Evolutionary conservation across 2,329 filamentous ascomycete species (phyloP).

Genomic region (Hypoxylon sp.): DNA sequence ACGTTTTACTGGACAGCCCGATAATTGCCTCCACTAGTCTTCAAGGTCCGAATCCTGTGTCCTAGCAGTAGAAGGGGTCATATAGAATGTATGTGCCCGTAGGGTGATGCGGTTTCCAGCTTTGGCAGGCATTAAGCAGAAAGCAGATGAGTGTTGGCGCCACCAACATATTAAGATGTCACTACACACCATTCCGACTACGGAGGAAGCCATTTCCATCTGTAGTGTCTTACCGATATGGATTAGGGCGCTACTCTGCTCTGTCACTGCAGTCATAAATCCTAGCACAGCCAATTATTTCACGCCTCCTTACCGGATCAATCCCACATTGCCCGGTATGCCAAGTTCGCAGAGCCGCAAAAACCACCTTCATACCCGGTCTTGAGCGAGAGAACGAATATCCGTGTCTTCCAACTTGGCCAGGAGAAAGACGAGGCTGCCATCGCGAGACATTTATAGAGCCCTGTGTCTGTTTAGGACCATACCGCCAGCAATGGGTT

Average conservation of each 20-base stretch:
- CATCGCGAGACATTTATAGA: neutral
- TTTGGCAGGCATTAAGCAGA: neutral
- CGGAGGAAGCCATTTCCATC: constrained; percentile 4
- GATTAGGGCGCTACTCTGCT: neutral
- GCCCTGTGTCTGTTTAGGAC: neutral
- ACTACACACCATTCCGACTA: constrained; percentile 10
- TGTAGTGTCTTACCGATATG: neutral
- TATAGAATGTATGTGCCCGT: neutral
- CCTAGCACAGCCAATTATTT: neutral
- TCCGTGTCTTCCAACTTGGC: neutral
- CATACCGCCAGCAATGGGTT: neutral
- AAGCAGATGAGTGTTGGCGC: neutral
- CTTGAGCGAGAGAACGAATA: neutral
- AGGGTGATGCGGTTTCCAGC: neutral
- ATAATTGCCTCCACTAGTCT: neutral
- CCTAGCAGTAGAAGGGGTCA: neutral
- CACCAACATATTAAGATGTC: neutral
- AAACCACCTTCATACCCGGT: neutral
- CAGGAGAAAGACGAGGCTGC: neutral
- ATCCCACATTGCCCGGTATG: neutral
- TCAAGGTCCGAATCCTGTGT: neutral
- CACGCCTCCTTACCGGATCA: neutral
- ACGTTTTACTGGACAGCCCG: neutral
- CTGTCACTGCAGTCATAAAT: too few relatives aligned
- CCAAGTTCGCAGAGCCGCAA: constrained; percentile 1